Percentiles rank a stretch among this genome's conserved stretches.
Conservation (phyloP, 495 filamentous ascomycete species). For the Jackrogersella minutella region DNA sequence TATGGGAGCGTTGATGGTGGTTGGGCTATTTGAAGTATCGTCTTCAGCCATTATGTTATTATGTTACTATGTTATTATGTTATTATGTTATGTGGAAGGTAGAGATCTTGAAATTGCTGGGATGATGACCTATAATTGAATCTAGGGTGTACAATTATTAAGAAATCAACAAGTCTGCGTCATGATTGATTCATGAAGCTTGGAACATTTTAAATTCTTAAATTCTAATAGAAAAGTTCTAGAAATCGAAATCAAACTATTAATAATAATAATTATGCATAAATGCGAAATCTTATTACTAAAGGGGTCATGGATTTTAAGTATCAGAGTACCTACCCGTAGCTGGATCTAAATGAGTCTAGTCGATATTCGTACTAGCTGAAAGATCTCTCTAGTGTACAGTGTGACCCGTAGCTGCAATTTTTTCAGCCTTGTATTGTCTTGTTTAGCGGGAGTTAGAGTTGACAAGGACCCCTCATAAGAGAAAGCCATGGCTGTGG, state of each 20-base stretch:
- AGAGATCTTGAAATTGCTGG: no score
- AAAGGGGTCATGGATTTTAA: not conserved
- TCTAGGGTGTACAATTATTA: not conserved
- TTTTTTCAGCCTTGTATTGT: conserved; percentile 22
- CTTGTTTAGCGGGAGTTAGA: conserved; percentile 22
- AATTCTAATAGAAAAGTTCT: conserved; percentile 25
- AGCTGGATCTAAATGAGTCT: not conserved
- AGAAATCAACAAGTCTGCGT: conserved; percentile 13
- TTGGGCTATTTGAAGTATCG: conserved; percentile 37
- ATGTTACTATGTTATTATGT: no score
- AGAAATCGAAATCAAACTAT: conserved; percentile 5
- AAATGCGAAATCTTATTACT: conserved; percentile 21
- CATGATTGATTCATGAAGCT: not conserved
- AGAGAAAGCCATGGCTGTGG: no score
- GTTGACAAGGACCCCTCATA: conserved; percentile 17
- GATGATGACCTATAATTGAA: not conserved
- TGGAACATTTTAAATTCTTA: no score
- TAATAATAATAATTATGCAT: conserved; percentile 3
- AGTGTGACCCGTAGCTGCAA: conserved; percentile 21
- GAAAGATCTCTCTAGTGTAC: conserved; percentile 5
- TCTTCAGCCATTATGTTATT: conserved; percentile 41
- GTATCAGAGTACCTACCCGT: not conserved
- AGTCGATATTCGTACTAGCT: conserved; percentile 1
- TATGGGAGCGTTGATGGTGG: conserved; percentile 42
- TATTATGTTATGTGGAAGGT: no score